Evolutionary conservation across 2,329 filamentous ascomycete genomes (phyloP), one percentile per base, ranked within the genome.

Genomic region (Chrysoporthe puriensis): DNA sequence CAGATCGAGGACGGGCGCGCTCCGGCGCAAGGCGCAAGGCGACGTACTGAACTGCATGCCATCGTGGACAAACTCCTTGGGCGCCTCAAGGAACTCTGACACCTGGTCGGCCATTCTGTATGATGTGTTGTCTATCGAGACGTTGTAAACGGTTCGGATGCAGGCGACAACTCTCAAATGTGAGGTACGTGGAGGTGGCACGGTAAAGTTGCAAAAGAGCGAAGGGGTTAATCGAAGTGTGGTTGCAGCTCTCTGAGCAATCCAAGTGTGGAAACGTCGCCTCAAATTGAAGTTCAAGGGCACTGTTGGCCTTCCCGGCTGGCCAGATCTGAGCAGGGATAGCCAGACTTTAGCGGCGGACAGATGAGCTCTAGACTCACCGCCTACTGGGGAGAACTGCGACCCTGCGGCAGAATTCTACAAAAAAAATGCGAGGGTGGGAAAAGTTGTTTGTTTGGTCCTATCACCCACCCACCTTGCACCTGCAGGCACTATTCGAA

Each of bases 81-180:
- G 88, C 77, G 89, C 85, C 73, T 92, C 90, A 76, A 91, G 85
- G 74, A 92, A 81, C 77, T 91, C 88, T 79, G 91, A 88, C 74
- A 91, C 79, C 78, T 90, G 85, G 77, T 91, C 90, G 79, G 88
- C 85, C 86, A 89, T 88, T 76, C 73, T 81, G 78, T 54, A 48
- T 61, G 61, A 66, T 64, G 34, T 62, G 44, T 62, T 50, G 21
- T 46, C 42, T 59, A 21, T 44, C 34, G 26, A 32, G n/a, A 54
- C 16, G 32, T 54, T 43, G 57, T n/a, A n/a, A 54, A 36, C 59
- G 40, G 32, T 42, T 0, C 16, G 46, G 48, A 32, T 60, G 52
- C 16, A 62, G 40, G 46, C 36, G 59, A 44, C 44, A 50, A 36
- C 34, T n/a, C 50, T 60, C 18, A 36, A 54, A 42, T 32, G 44